Evolutionary conservation across 2,329 filamentous ascomycete genomes (phyloP), one percentile per base, ranked within the genome.

Genomic region (Epichloe elymi): DNA sequence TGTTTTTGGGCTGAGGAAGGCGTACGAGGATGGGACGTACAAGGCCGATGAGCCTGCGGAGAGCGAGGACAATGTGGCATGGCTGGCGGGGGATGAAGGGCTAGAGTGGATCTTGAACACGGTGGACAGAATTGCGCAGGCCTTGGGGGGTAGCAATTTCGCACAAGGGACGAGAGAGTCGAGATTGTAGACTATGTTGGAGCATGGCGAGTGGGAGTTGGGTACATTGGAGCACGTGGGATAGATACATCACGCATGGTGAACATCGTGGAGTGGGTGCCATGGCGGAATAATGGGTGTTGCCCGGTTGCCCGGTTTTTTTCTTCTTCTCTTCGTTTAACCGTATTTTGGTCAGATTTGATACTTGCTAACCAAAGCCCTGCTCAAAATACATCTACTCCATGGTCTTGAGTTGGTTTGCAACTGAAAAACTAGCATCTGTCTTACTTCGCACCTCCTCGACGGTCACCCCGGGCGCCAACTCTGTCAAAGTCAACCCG

Each of bases 1-100:
- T 66, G 74, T 93, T 0, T 91, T 89, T 68, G 88, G 88, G 0
- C 63, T 94, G 66, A 69, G 85, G 53, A 93, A 93, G 70, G 85
- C 80, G 1, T 74, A 85, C 48, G 80, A 85, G 56, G 82, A 88
- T 64, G 85, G 83, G 1, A 72, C 70, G 19, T 75, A 74, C 67
- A 59, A 58, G 56, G 57, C 55, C 10, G 67, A 67, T 36, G 59
- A 57, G 7, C 20, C 65, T 41, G 60, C 58, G 0, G 63, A 65
- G 53, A 67, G 60, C 2, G 63, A 69, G 35, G 65, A 69, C 54
- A 58, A 51, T 2, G 59, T 63, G n/a, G 52, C 57, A 48, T 73
- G 71, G 65, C 44, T 75, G 55, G 71, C 70, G 0, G 63, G 63
- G 3, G 70, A 75, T 30, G 70, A 74, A 59, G 73, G 73, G 8